phyloP scores from a whole-genome alignment of 495 filamentous ascomycete species.

The Xanthoparmelia taractica region DNA sequence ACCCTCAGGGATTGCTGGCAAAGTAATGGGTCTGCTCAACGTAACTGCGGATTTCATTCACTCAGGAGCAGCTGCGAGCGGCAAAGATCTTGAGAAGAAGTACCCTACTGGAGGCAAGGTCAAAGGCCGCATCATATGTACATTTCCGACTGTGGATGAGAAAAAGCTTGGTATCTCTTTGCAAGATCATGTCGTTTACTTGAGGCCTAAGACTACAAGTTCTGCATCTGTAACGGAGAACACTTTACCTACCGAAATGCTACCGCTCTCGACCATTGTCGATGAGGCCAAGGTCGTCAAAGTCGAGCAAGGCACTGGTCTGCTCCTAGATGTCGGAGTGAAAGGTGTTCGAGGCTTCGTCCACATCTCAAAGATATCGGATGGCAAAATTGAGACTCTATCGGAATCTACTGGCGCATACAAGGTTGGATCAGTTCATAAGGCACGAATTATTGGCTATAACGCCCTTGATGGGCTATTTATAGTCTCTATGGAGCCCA shows the following conservation, averaged over 20 bases:
- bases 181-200: conserved; percentile 68
- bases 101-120: conserved; percentile 74
- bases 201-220: conserved; percentile 43
- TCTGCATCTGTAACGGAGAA: conserved; percentile 30
- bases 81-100: conserved; percentile 60
- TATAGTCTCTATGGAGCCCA: conserved; percentile 74
- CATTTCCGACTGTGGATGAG: conserved; percentile 65
- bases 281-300: conserved; percentile 67
- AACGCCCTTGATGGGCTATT: conserved; percentile 80
- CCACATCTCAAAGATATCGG: conserved; percentile 83
- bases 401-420: conserved; percentile 67
- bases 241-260: conserved; percentile 43
- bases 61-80: conserved; percentile 59
- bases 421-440: conserved; percentile 66
- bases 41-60: conserved; percentile 85
- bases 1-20: conserved; percentile 58
- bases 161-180: conserved; percentile 81
- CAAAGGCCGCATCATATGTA: conserved; percentile 79
- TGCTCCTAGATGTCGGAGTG: conserved; percentile 74
- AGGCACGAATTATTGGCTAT: conserved; percentile 76
- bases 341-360: conserved; percentile 73
- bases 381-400: conserved; percentile 75
- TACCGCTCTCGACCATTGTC: conserved; percentile 68
- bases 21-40: conserved; percentile 86
- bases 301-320: conserved; percentile 66